phyloP scores from a whole-genome alignment of 176 grass and related monocot species.

The Phoenix roebelenii region DNA sequence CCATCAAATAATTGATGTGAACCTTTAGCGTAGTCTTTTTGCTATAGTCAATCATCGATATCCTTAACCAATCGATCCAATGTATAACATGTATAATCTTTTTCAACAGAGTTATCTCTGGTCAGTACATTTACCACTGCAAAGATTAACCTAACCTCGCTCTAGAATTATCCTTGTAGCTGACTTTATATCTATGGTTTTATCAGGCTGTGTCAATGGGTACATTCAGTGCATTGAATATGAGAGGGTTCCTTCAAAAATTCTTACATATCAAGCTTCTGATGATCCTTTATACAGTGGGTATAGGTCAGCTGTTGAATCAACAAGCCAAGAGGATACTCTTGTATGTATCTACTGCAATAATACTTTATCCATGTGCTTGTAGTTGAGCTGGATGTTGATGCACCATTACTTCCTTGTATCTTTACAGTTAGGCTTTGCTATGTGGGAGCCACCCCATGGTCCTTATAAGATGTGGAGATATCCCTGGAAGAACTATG shows the following conservation, averaged over 20 bases:
- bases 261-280: constrained; percentile 80
- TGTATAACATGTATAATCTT: too few species aligned
- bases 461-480: constrained; percentile 65
- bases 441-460: constrained; percentile 94
- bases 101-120: too few species aligned
- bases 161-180: too few species aligned
- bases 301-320: constrained; percentile 76
- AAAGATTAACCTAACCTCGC: too few species aligned
- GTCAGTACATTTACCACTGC: too few species aligned
- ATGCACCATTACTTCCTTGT: constrained; percentile 10
- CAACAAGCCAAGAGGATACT: constrained; percentile 68
- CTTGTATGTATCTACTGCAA: constrained; percentile 44
- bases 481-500: constrained; percentile 84
- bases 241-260: constrained; percentile 88
- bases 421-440: constrained; percentile 68
- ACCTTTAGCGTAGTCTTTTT: too few species aligned
- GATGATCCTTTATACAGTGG: constrained; percentile 94
- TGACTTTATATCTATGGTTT: too few species aligned
- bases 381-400: constrained; percentile 18
- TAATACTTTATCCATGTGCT: constrained; percentile 8
- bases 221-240: constrained; percentile 92
- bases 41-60: too few species aligned
- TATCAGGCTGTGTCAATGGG: constrained; percentile 74
- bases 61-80: too few species aligned
- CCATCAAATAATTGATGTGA: too few species aligned